Evolutionary conservation across 225 moss, liverwort and hornwort genomes (phyloP).

Genomic region (Ulota crispa): DNA sequence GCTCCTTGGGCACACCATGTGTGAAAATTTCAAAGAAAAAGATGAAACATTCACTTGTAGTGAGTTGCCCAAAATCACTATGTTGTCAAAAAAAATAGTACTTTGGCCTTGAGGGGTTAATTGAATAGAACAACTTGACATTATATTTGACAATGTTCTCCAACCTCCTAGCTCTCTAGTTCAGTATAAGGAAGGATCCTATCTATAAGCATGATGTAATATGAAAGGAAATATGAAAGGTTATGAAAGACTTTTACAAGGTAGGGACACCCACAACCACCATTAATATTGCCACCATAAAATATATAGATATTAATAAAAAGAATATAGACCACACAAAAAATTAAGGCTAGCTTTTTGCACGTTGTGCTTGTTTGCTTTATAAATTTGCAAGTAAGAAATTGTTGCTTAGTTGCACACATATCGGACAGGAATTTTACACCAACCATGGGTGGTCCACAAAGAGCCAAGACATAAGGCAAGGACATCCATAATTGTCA

Average conservation of each 20-base stretch:
- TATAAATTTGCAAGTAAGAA: neutral
- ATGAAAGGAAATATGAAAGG: neutral
- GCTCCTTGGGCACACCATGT: too few species aligned
- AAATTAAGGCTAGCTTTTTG: neutral
- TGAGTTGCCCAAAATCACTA: too few species aligned
- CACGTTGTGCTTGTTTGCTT: neutral
- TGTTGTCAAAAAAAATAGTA: too few species aligned
- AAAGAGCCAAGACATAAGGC: neutral
- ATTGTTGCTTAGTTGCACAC: neutral
- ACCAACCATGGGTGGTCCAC: neutral
- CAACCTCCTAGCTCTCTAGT: neutral
- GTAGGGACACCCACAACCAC: neutral
- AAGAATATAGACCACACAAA: neutral
- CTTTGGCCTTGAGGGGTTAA: too few species aligned
- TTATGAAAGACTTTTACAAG: neutral
- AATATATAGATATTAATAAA: neutral
- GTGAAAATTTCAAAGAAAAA: too few species aligned
- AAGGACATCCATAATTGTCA: too few species aligned
- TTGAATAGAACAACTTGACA: neutral
- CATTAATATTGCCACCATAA: neutral
- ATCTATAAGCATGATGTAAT: neutral
- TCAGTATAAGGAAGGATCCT: neutral
- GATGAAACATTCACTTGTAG: too few species aligned
- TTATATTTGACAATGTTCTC: neutral
- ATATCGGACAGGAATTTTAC: neutral